Evolutionary conservation across 768 basidiomycete genomes (phyloP), one percentile per base, ranked within the genome.

Genomic region (Boletellus sp.): DNA sequence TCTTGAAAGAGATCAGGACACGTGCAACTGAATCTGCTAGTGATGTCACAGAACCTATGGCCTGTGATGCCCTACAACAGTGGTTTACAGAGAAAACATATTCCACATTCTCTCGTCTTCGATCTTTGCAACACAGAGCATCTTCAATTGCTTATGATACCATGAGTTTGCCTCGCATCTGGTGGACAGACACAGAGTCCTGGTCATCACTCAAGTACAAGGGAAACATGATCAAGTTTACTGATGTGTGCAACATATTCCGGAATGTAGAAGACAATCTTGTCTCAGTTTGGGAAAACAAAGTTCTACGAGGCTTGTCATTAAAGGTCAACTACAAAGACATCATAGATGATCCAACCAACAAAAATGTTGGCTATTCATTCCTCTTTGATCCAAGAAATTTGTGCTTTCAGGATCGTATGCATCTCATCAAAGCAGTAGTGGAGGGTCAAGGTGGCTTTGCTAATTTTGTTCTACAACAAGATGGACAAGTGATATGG

Each of bases 331-430:
- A 51, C 5, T 64, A 66, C 35, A 10, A 9, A 1, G 15, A 42
- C 5, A 1, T 68, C 0, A n/a, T 39, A 1, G 69, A 71, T 6
- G 51, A 66, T 28, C 56, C 61, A 0, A 38, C 23, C 52, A 43
- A 55, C 43, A 55, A 31, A 8, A 10, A 45, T 0, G 3, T 41
- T 0, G 39, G 42, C 0, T 55, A 55, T 17, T 52, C 43, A n/a
- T 55, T 55, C n/a, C 26, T 55, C 0, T 52, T 8, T 1, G 47
- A 55, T 13, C 9, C 3, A 0, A n/a, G 34, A 1, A 55, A 55
- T 1, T 0, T 5, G 20, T 20, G 32, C n/a, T 41, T 54, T 13
- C 0, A 17, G 11, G 22, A 52, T 17, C 20, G 13, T 4, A 8
- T 9, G 0, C 42, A 0, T 1, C 15, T 55, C 7, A 16, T 48